Evolutionary conservation across 192 early-diverging fungal species (phyloP).

Genomic region (Backusella psychrophila): DNA sequence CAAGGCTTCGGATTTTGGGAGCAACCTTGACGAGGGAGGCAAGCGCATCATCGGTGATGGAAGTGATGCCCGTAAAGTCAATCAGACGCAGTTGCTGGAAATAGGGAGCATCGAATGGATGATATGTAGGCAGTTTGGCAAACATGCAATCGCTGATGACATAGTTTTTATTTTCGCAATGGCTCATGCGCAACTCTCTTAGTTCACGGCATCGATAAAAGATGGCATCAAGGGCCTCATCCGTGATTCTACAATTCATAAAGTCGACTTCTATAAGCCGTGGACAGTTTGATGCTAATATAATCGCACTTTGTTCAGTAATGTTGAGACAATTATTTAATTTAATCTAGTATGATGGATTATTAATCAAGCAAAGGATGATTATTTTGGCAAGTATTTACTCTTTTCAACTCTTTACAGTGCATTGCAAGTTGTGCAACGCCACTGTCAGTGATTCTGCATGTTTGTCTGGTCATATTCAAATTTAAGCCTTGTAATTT

Average conservation of each 20-base stretch:
- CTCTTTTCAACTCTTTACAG: slow-evolving; percentile 50
- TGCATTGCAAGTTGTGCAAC: slow-evolving; percentile 41
- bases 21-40: slow-evolving; percentile 45
- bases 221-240: slow-evolving; percentile 40
- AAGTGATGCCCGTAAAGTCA: slow-evolving; percentile 44
- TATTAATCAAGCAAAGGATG: background rate
- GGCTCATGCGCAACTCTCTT: slow-evolving; percentile 48
- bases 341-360: slow-evolving; percentile 46
- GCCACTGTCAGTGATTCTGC: slow-evolving; percentile 36
- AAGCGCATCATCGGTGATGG: slow-evolving; percentile 50
- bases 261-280: slow-evolving; percentile 56
- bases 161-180: slow-evolving; percentile 23
- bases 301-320: slow-evolving; percentile 44
- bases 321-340: slow-evolving; percentile 49
- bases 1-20: slow-evolving; percentile 52
- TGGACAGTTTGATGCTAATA: slow-evolving; percentile 48
- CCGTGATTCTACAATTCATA: slow-evolving; percentile 51
- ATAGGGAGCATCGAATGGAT: background rate
- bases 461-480: slow-evolving; percentile 37
- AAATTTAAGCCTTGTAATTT: slow-evolving; percentile 56
- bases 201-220: slow-evolving; percentile 45
- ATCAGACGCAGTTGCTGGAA: slow-evolving; percentile 55
- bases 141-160: slow-evolving; percentile 38
- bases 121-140: background rate
- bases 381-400: slow-evolving; percentile 34